Conservation (phyloP, 75 land plant genomes). For the Picea sitchensis region DNA sequence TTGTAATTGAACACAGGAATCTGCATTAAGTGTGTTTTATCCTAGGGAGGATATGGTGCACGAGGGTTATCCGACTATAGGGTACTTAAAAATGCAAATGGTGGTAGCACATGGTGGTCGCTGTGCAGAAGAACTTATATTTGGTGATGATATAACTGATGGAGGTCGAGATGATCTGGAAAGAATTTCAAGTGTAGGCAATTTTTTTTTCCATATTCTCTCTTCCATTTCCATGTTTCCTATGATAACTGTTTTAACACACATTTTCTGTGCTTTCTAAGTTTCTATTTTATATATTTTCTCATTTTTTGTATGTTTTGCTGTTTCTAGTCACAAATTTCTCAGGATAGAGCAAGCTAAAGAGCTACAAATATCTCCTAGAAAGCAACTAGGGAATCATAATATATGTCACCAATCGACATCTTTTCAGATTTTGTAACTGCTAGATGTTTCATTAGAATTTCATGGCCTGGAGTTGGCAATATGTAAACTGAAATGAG, state of each 20-base stretch:
- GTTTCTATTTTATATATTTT: not conserved
- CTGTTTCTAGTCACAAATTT: not conserved
- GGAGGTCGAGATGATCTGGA: constrained; percentile 84
- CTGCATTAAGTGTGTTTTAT: constrained; percentile 73
- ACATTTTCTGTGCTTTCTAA: not conserved
- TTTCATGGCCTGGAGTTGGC: too few relatives aligned
- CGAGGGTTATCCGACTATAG: constrained; percentile 81
- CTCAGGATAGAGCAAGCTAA: not conserved
- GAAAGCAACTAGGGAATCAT: not conserved
- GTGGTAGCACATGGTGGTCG: constrained; percentile 99
- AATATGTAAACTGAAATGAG: too few relatives aligned
- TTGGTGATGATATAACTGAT: constrained; percentile 87
- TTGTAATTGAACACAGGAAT: constrained; percentile 50
- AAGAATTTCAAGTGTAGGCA: constrained; percentile 69
- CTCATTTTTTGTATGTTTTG: not conserved
- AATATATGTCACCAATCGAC: too few relatives aligned
- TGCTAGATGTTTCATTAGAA: too few relatives aligned
- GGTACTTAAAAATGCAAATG: constrained; percentile 98
- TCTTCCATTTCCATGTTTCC: constrained; percentile 1
- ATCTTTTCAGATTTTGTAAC: too few relatives aligned
- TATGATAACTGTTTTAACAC: not conserved
- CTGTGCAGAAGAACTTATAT: constrained; percentile 84
- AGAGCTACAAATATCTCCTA: not conserved
- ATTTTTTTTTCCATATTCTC: not conserved
- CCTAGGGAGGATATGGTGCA: constrained; percentile 84